Percentiles rank a stretch among this genome's conserved stretches.
Conservation (phyloP, 108 stramenopile genomes). For the Fragilariopsis cylindrus region DNA sequence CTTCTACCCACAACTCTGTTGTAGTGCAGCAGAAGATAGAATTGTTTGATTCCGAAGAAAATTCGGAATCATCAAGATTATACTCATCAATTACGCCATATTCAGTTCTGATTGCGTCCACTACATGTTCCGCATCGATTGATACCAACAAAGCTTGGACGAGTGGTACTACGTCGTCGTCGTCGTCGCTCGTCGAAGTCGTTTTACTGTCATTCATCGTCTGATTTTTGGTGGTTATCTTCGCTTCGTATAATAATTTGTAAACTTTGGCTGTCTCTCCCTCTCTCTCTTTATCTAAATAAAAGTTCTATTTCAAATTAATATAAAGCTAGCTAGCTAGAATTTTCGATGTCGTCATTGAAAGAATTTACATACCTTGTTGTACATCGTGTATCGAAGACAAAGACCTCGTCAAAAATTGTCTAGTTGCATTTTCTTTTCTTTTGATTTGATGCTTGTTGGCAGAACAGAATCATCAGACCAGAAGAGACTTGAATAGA, state of each 20-base stretch:
- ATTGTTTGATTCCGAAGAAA: not conserved
- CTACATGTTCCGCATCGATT: conserved; percentile 17
- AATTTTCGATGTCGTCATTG: too few species aligned
- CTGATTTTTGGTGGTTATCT: not conserved
- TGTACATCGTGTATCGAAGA: too few species aligned
- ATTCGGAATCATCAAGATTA: not conserved
- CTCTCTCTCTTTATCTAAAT: too few species aligned
- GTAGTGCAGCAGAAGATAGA: not conserved
- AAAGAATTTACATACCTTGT: too few species aligned
- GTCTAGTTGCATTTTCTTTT: too few species aligned
- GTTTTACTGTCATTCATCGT: conserved; percentile 24
- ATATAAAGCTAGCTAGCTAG: too few species aligned
- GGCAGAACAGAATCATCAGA: too few species aligned
- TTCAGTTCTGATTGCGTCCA: not conserved
- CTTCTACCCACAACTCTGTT: not conserved
- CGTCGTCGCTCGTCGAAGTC: conserved; percentile 1
- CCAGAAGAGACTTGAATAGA: too few species aligned
- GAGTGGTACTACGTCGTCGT: conserved; percentile 25
- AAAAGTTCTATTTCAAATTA: too few species aligned
- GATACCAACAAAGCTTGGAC: conserved; percentile 21
- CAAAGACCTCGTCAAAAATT: too few species aligned
- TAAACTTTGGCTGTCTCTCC: too few species aligned
- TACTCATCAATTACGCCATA: not conserved
- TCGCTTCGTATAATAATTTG: not conserved
- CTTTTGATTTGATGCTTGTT: too few species aligned